phyloP scores from a whole-genome alignment of 495 filamentous ascomycete genomes.

The Podospora didyma region DNA sequence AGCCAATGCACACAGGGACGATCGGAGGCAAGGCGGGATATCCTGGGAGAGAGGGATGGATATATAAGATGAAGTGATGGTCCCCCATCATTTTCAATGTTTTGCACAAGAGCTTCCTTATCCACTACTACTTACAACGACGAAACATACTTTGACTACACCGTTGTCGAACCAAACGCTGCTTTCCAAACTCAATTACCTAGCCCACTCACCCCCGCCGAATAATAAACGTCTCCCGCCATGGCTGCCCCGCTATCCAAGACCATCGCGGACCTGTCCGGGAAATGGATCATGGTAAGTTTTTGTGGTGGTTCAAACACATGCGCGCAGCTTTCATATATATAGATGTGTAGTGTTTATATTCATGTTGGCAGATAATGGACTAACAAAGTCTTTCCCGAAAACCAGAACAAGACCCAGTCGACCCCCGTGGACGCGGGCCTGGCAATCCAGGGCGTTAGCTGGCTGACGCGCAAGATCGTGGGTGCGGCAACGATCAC shows the following conservation, averaged over 20 bases:
- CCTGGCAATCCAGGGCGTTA: constrained; percentile 75
- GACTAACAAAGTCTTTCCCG: background rate
- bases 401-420: constrained; percentile 68
- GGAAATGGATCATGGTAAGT: constrained; percentile 75
- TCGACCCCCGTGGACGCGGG: constrained; percentile 68
- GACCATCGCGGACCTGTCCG: constrained; percentile 70
- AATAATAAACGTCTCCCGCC: constrained; percentile 21
- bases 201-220: constrained; percentile 3
- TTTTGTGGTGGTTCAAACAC: background rate
- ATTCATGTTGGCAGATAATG: background rate
- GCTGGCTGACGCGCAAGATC: constrained; percentile 77
- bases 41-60: background rate
- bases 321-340: too few relatives aligned
- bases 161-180: too few relatives aligned
- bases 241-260: constrained; percentile 81
- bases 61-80: too few relatives aligned
- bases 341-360: too few relatives aligned
- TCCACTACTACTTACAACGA: too few relatives aligned
- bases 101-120: too few relatives aligned
- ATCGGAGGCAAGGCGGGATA: background rate
- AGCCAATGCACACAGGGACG: too few relatives aligned
- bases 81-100: too few relatives aligned
- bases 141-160: too few relatives aligned
- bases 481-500: constrained; percentile 70
- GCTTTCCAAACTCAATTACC: background rate